A percentile compares a stretch with the other conserved stretches of the same genome.
These are phyloP conservation scores for Hemileccinum rubropunctum DNA, from an alignment of 768 basidiomycete species.

Conservation along the genomic window DNA sequence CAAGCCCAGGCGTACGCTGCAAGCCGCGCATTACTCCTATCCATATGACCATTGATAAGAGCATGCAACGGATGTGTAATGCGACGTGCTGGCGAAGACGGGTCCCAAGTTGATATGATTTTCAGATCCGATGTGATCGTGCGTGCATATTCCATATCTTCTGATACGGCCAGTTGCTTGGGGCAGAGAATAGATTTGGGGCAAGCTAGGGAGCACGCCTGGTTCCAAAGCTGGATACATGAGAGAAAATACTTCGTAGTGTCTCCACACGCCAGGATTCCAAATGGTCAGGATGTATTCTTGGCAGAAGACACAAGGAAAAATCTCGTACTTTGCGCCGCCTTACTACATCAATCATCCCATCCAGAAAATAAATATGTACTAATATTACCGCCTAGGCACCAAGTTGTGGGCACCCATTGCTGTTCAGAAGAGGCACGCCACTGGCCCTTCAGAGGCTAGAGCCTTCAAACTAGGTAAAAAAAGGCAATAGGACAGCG, in stretches of 20 bases:
- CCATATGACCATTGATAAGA: background rate
- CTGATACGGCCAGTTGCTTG: too few species aligned
- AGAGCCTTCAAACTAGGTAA: constrained; percentile 9
- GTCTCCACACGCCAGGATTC: background rate
- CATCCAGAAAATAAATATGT: background rate
- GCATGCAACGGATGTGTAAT: background rate
- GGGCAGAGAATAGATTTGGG: background rate
- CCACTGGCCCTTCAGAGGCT: background rate
- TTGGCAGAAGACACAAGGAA: constrained; percentile 1
- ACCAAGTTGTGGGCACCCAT: background rate
- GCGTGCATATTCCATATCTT: background rate
- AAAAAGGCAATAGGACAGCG: constrained; percentile 5
- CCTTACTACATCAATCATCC: background rate
- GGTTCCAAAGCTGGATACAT: background rate
- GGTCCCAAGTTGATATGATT: background rate
- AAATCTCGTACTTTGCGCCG: constrained; percentile 20
- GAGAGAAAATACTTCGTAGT: background rate
- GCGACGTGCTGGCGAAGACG: background rate
- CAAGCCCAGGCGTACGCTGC: too few species aligned
- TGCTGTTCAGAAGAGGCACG: background rate
- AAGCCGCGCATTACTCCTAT: background rate
- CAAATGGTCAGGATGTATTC: constrained; percentile 1
- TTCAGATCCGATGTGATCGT: background rate
- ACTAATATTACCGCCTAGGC: constrained; percentile 1
- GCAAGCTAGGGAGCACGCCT: background rate